Percentiles rank a stretch among this genome's conserved stretches.
phyloP scores from a whole-genome alignment of 805 yeast genomes.

The Yarrowia yakushimensis region DNA sequence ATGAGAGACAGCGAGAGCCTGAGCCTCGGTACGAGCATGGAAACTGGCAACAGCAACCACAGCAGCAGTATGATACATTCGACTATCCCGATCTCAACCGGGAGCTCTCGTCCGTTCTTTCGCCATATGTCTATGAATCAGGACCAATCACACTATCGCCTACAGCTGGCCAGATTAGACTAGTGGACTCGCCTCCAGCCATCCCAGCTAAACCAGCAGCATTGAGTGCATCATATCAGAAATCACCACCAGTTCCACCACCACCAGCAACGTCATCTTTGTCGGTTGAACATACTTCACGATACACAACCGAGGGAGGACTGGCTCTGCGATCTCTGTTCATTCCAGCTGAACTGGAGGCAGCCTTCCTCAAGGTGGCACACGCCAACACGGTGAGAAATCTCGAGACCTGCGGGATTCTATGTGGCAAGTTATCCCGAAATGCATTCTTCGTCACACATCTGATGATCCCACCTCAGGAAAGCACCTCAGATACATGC shows the following conservation, averaged over 20 bases:
- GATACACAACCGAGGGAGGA: slow-evolving; percentile 53
- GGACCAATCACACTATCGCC: slow-evolving; percentile 5
- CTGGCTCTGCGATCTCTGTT: slow-evolving; percentile 51
- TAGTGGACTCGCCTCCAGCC: slow-evolving; percentile 21
- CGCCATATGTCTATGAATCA: slow-evolving; percentile 7
- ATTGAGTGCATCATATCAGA: neutral
- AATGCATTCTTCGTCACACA: slow-evolving; percentile 64
- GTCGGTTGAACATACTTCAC: slow-evolving; percentile 30
- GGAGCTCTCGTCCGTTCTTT: slow-evolving; percentile 9
- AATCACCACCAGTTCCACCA: neutral
- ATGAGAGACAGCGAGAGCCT: neutral
- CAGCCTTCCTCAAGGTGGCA: slow-evolving; percentile 48
- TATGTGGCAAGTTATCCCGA: slow-evolving; percentile 58
- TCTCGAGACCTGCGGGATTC: slow-evolving; percentile 64
- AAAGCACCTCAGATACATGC: slow-evolving; percentile 60
- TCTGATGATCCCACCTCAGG: slow-evolving; percentile 60
- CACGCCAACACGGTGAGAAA: slow-evolving; percentile 47
- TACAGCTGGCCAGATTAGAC: slow-evolving; percentile 7
- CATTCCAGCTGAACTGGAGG: slow-evolving; percentile 46
- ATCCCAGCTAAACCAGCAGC: neutral
- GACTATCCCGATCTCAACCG: slow-evolving; percentile 19
- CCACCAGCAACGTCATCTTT: neutral
- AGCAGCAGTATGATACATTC: neutral
- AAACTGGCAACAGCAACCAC: neutral
- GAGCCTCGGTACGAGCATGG: neutral